Conservation (phyloP, 2,329 filamentous ascomycete genomes). For the Alternaria viburni region DNA sequence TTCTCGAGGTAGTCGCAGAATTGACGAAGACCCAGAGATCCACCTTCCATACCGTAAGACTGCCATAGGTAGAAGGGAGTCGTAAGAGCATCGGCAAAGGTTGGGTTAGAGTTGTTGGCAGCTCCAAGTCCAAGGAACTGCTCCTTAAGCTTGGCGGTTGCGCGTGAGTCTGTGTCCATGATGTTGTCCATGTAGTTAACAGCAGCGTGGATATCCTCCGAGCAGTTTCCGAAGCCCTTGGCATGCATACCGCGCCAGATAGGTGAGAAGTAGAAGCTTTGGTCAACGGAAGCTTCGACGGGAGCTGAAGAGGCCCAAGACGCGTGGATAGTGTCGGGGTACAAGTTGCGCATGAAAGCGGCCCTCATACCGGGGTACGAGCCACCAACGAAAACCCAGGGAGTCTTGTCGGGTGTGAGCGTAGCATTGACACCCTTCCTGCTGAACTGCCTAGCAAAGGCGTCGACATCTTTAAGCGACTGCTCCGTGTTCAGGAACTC, state of each 20-base stretch:
- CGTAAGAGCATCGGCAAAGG: constrained; percentile 54
- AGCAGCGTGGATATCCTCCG: constrained; percentile 57
- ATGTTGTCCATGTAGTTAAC: constrained; percentile 57
- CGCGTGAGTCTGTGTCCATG: constrained; percentile 42
- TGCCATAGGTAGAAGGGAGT: constrained; percentile 54
- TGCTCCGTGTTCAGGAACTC: constrained; percentile 50
- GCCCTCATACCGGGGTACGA: constrained; percentile 49
- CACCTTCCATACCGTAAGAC: constrained; percentile 51
- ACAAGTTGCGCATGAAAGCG: constrained; percentile 48
- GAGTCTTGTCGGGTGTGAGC: constrained; percentile 44
- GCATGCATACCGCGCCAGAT: constrained; percentile 55
- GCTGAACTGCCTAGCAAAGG: constrained; percentile 50
- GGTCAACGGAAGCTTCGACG: constrained; percentile 56
- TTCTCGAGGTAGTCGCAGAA: constrained; percentile 58
- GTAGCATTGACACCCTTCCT: constrained; percentile 42
- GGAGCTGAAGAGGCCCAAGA: constrained; percentile 47
- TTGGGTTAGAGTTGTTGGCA: constrained; percentile 54
- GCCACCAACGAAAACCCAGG: constrained; percentile 49
- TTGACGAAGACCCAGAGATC: constrained; percentile 37
- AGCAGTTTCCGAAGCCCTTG: constrained; percentile 55
- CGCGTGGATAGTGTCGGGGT: constrained; percentile 48
- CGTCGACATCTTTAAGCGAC: constrained; percentile 50
- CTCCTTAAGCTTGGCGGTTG: constrained; percentile 53
- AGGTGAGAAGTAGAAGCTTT: constrained; percentile 60
- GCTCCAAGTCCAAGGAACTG: constrained; percentile 57